These are phyloP conservation scores for Primulina tabacum DNA, from an alignment of 257 asterid species.

Conservation along the genomic window DNA sequence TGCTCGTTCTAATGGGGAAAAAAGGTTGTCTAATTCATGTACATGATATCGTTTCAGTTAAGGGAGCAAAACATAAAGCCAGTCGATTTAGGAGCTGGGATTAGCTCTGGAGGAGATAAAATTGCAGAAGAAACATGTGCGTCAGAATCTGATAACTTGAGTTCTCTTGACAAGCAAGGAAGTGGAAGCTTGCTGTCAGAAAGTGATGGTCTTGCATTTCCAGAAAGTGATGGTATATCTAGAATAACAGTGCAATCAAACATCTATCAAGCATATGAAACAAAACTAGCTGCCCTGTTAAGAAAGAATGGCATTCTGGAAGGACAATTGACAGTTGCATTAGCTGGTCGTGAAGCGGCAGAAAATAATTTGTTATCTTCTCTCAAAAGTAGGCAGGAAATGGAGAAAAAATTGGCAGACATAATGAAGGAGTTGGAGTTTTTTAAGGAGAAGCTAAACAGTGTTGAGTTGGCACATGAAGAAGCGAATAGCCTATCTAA, in stretches of 20 bases:
- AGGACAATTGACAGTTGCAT: constrained; percentile 72
- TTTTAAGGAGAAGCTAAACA: constrained; percentile 78
- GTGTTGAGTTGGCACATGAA: constrained; percentile 80
- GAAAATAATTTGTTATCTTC: constrained; percentile 61
- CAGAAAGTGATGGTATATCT: constrained; percentile 57
- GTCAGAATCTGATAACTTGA: constrained; percentile 45
- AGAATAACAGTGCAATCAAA: constrained; percentile 49
- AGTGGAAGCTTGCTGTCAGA: constrained; percentile 50
- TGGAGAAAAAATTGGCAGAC: constrained; percentile 65
- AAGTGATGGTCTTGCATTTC: constrained; percentile 43
- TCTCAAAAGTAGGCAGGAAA: constrained; percentile 62
- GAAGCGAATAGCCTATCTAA: constrained; percentile 86
- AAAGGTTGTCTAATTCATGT: background rate
- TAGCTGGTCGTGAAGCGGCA: constrained; percentile 65
- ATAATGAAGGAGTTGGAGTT: constrained; percentile 70
- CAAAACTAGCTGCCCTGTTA: constrained; percentile 56
- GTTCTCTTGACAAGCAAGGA: constrained; percentile 44
- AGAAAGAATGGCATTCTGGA: constrained; percentile 67
- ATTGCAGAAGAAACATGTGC: constrained; percentile 42
- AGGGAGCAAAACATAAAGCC: constrained; percentile 55
- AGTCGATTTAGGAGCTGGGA: constrained; percentile 39
- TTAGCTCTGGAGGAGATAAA: constrained; percentile 37
- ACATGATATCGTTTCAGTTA: constrained; percentile 35
- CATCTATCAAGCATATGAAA: constrained; percentile 57
- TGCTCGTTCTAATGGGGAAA: background rate